A percentile compares a stretch with the other conserved stretches of the same genome.
phyloP scores from a whole-genome alignment of 139 green algal genomes.

The Astrephomene gubernaculifera region DNA sequence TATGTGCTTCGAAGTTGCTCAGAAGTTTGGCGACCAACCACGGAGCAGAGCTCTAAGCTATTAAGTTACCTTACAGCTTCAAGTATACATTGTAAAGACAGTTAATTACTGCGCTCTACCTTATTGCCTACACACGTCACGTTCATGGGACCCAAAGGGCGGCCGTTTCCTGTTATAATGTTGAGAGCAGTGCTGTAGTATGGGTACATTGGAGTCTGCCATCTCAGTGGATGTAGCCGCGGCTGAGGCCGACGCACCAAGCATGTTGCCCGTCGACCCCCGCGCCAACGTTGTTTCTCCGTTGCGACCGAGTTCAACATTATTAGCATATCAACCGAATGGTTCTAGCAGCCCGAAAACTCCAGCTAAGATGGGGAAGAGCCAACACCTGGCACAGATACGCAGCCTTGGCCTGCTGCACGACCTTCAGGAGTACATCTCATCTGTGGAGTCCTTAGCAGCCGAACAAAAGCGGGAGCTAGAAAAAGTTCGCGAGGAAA shows the following conservation, averaged over 20 bases:
- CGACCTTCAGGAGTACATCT: constrained; percentile 62
- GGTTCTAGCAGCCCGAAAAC: not conserved
- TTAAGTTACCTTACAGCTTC: too few relatives aligned
- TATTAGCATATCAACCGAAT: constrained; percentile 11
- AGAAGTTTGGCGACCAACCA: too few relatives aligned
- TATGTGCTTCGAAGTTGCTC: too few relatives aligned
- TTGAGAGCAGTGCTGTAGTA: not conserved
- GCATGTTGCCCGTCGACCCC: constrained; percentile 20
- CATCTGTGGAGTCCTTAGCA: constrained; percentile 30
- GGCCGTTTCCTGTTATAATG: too few relatives aligned
- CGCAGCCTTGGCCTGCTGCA: constrained; percentile 53
- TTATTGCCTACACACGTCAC: too few relatives aligned
- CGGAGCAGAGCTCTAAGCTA: too few relatives aligned
- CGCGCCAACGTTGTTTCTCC: not conserved
- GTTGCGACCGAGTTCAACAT: constrained; percentile 5
- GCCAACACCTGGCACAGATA: constrained; percentile 43
- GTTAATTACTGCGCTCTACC: too few relatives aligned
- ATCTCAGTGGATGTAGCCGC: not conserved
- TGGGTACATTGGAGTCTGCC: not conserved
- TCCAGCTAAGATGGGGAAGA: not conserved
- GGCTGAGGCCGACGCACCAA: not conserved
- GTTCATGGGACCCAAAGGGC: too few relatives aligned
- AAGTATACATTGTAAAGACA: too few relatives aligned
- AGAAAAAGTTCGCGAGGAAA: constrained; percentile 42
- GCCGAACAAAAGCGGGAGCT: constrained; percentile 49